phyloP scores from a whole-genome alignment of 306 rosid species.

The Cicer bijugum region DNA sequence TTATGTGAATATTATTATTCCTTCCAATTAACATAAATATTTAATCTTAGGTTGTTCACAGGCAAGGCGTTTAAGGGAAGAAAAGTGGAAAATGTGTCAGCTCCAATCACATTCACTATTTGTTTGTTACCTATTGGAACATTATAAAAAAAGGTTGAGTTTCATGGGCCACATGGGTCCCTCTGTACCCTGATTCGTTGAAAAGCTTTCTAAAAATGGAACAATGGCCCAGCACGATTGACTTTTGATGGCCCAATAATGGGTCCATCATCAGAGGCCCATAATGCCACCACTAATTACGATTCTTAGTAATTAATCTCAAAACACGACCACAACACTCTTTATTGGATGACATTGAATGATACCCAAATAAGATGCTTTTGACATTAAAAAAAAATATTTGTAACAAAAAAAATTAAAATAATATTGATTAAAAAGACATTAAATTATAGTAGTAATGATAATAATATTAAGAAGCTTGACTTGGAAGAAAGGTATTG shows the following conservation, averaged over 20 bases:
- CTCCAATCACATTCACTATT: slow-evolving; percentile 41
- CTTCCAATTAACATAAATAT: not conserved
- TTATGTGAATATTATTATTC: not conserved
- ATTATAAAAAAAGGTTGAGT: slow-evolving; percentile 3
- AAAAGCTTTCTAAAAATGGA: slow-evolving; percentile 31
- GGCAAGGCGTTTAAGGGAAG: slow-evolving; percentile 12
- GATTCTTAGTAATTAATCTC: slow-evolving; percentile 43
- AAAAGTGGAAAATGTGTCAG: slow-evolving; percentile 41
- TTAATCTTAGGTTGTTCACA: not conserved
- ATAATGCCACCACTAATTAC: slow-evolving; percentile 29
- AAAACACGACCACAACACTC: slow-evolving; percentile 15
- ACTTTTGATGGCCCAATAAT: slow-evolving; percentile 55
- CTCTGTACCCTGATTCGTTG: slow-evolving; percentile 39
- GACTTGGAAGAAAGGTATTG: slow-evolving; percentile 43
- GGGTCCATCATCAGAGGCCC: slow-evolving; percentile 54
- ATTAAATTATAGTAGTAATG: not conserved
- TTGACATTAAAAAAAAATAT: slow-evolving; percentile 4
- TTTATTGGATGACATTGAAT: slow-evolving; percentile 44
- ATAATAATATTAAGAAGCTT: slow-evolving; percentile 36
- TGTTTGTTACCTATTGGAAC: slow-evolving; percentile 17
- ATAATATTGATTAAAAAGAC: not conserved
- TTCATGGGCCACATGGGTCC: slow-evolving; percentile 55
- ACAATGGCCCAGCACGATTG: slow-evolving; percentile 48
- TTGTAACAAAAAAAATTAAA: no score
- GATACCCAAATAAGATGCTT: slow-evolving; percentile 39